Evolutionary conservation across 768 basidiomycete genomes (phyloP), one percentile per base, ranked within the genome.

Genomic region (Neoboletus magnificus): DNA sequence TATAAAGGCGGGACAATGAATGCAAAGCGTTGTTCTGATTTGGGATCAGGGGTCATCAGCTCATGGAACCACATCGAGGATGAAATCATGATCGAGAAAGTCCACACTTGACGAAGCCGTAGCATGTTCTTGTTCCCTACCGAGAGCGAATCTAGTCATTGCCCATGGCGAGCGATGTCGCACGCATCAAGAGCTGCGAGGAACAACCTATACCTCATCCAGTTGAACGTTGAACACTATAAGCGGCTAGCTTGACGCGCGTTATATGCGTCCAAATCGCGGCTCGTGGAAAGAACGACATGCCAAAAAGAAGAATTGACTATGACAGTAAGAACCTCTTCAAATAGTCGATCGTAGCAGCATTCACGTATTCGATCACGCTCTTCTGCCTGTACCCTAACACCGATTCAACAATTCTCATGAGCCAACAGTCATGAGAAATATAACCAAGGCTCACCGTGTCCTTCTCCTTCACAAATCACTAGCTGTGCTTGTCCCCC

Each of bases 331-430:
- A 51, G 58, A 65, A 73, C 41, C 71, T 65, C 63, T 74, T 70
- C 57, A 77, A 53, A 57, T 77, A 77, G 29, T 69, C 62, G 32
- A 75, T 64, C 42, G 73, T 74, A 15, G 74, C 70, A 3, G 73
- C 77, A 32, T 76, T 74, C 42, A 71, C 70, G 40, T 70, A 78
- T 54, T 77, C 76, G 27, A 78, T 74, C 23, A 76, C 73, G 33
- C 71, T 74, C 68, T 74, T 77, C 58, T 77, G 76, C 58, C 60
- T 73, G 65, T 78, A 78, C 8, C 76, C 76, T 74, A 18, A 50
- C 11, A 55, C 9, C 48, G 6, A 52, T 37, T 11, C 20, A n/a
- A 32, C 16, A 22, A 13, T 42, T 16, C 12, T n/a, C 45, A 18
- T 62, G 16, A 64, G 59, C 37, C 46, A 32, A n/a, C 30, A 11